These are phyloP conservation scores for Aspergillus diversus DNA, from an alignment of 495 filamentous ascomycete genomes.

Conservation along the genomic window DNA sequence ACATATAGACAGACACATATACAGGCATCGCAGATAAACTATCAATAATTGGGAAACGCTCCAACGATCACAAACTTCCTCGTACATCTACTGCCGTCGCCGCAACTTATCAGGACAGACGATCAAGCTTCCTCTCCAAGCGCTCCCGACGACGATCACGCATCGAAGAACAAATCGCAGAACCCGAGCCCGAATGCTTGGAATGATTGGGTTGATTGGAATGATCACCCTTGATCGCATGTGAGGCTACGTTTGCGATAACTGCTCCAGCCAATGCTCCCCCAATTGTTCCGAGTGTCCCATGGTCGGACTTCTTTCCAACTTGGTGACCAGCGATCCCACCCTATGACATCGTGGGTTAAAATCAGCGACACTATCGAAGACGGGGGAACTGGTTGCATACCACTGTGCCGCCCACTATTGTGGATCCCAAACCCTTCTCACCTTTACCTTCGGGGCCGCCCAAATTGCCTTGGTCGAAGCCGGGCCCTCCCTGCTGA, in stretches of 20 bases:
- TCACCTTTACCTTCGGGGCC: background rate
- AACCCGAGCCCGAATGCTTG: too few relatives aligned
- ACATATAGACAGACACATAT: too few relatives aligned
- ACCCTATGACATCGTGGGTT: background rate
- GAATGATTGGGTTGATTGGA: background rate
- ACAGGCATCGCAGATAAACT: too few relatives aligned
- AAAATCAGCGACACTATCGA: background rate
- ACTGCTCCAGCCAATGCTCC: background rate
- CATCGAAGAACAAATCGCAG: background rate
- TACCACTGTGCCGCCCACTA: background rate
- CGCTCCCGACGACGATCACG: background rate
- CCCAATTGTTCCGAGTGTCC: background rate
- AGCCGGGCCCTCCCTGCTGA: background rate
- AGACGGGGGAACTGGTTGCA: background rate
- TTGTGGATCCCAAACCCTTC: background rate
- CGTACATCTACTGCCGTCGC: too few relatives aligned
- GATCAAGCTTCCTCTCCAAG: background rate
- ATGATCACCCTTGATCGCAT: background rate
- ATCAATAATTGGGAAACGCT: too few relatives aligned
- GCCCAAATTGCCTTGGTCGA: background rate
- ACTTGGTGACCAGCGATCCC: background rate
- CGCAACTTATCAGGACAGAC: background rate
- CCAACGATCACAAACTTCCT: too few relatives aligned
- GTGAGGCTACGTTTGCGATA: background rate
- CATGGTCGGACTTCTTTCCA: background rate